Conservation (phyloP, 179 eudicot genomes). For the Carnegiea gigantea region DNA sequence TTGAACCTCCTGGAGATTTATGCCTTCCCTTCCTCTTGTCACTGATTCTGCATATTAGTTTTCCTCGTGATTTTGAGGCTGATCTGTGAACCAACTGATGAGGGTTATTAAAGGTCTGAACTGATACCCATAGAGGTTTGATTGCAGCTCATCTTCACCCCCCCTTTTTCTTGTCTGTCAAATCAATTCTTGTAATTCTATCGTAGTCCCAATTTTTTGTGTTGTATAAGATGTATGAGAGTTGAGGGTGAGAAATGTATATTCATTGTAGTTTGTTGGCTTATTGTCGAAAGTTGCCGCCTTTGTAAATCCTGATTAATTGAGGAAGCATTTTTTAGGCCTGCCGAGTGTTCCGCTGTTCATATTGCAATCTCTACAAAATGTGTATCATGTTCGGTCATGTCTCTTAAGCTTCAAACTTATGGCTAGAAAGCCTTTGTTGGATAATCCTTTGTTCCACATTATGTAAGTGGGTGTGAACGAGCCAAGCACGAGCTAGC, state of each 20-base stretch:
- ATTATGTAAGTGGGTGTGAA: no score
- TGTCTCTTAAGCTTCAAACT: no score
- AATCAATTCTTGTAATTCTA: conserved; percentile 27
- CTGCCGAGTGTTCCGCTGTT: not conserved
- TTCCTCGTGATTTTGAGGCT: not conserved
- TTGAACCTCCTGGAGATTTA: not conserved
- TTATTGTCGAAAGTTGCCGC: not conserved
- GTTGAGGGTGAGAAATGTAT: conserved; percentile 20
- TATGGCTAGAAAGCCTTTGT: no score
- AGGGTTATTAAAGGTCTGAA: conserved; percentile 10
- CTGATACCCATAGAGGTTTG: conserved; percentile 10
- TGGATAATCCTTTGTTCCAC: no score
- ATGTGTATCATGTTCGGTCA: not conserved
- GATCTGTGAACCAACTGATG: conserved; percentile 19
- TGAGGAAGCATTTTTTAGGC: conserved; percentile 6
- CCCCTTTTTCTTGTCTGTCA: conserved; percentile 7
- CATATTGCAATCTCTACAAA: not conserved
- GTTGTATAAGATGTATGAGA: conserved; percentile 30
- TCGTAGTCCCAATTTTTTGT: conserved; percentile 19
- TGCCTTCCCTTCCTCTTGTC: not conserved
- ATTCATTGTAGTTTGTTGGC: conserved; percentile 10
- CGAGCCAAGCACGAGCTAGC: no score
- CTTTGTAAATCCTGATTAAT: conserved; percentile 10
- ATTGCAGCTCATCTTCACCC: conserved; percentile 25
- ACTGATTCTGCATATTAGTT: not conserved